These are phyloP conservation scores for Pseudopyricularia cyperi DNA, from an alignment of 2,329 filamentous ascomycete species.

Conservation along the genomic window DNA sequence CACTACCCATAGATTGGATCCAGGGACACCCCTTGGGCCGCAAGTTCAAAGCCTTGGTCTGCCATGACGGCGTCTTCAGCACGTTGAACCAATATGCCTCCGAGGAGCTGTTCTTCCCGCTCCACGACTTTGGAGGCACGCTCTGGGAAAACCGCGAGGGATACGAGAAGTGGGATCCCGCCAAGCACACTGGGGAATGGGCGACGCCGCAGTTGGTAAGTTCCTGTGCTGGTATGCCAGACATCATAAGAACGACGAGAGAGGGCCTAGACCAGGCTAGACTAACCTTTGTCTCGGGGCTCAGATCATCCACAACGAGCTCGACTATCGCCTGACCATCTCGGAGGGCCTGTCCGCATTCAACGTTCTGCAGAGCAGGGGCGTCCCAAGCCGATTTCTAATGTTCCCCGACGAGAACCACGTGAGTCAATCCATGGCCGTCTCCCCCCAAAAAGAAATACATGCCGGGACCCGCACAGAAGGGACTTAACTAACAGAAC, in stretches of 20 bases:
- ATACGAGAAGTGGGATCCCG: conserved; percentile 60
- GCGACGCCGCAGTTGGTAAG: conserved; percentile 68
- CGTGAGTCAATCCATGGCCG: conserved; percentile 16
- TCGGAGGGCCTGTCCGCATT: conserved; percentile 76
- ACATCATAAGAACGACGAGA: neutral
- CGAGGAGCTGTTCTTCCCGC: conserved; percentile 58
- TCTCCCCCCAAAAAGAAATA: neutral
- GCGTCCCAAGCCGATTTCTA: conserved; percentile 64
- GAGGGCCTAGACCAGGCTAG: no score
- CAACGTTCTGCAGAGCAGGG: conserved; percentile 67
- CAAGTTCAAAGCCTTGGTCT: conserved; percentile 77
- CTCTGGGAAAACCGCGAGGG: conserved; percentile 47
- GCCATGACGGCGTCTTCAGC: conserved; percentile 77
- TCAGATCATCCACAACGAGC: conserved; percentile 64
- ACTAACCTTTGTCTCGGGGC: neutral
- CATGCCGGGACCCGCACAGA: neutral
- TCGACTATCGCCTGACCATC: conserved; percentile 80
- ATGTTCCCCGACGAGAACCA: conserved; percentile 68
- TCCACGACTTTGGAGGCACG: conserved; percentile 53
- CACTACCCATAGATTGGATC: conserved; percentile 54
- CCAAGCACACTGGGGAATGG: conserved; percentile 56
- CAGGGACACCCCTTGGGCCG: conserved; percentile 74
- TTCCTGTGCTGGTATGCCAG: neutral
- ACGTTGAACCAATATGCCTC: conserved; percentile 51
- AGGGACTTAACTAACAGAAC: neutral